Evolutionary conservation across 306 rosid species (phyloP).

Genomic region (Sindora glabra): DNA sequence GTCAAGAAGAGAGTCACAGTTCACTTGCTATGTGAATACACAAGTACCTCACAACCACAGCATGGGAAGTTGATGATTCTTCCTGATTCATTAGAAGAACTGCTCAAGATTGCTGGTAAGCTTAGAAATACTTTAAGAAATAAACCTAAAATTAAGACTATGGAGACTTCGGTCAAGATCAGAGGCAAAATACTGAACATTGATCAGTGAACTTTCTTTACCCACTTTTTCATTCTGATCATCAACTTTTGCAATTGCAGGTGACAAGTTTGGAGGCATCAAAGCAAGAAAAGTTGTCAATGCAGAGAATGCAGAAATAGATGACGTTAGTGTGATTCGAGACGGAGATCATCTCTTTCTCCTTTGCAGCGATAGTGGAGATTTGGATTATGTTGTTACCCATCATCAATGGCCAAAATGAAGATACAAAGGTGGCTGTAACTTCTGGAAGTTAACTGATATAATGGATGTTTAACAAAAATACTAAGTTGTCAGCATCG

Average conservation of each 20-base stretch:
- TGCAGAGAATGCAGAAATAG: slow-evolving; percentile 72
- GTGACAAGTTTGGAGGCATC: slow-evolving; percentile 58
- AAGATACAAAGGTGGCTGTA: slow-evolving; percentile 19
- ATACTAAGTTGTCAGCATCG: slow-evolving; percentile 10
- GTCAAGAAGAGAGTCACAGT: slow-evolving; percentile 64
- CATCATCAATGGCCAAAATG: background rate
- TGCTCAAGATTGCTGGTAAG: slow-evolving; percentile 68
- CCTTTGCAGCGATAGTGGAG: slow-evolving; percentile 19
- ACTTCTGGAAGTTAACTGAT: slow-evolving; percentile 13
- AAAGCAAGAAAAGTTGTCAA: slow-evolving; percentile 43
- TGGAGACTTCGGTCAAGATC: background rate
- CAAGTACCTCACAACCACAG: slow-evolving; percentile 23
- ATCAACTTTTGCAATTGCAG: slow-evolving; percentile 41
- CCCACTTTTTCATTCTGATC: background rate
- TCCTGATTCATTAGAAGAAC: slow-evolving; percentile 73
- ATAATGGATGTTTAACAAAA: slow-evolving; percentile 17
- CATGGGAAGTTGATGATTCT: slow-evolving; percentile 58
- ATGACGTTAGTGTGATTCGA: slow-evolving; percentile 59
- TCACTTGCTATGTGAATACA: slow-evolving; percentile 35
- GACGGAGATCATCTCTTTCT: slow-evolving; percentile 73
- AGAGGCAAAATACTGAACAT: slow-evolving; percentile 6
- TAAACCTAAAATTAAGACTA: slow-evolving; percentile 14
- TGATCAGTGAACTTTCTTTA: background rate
- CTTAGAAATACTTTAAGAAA: slow-evolving; percentile 4
- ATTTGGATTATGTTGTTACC: slow-evolving; percentile 18